phyloP scores from a whole-genome alignment of 2,329 filamentous ascomycete genomes.

The Pseudogymnoascus sp. region DNA sequence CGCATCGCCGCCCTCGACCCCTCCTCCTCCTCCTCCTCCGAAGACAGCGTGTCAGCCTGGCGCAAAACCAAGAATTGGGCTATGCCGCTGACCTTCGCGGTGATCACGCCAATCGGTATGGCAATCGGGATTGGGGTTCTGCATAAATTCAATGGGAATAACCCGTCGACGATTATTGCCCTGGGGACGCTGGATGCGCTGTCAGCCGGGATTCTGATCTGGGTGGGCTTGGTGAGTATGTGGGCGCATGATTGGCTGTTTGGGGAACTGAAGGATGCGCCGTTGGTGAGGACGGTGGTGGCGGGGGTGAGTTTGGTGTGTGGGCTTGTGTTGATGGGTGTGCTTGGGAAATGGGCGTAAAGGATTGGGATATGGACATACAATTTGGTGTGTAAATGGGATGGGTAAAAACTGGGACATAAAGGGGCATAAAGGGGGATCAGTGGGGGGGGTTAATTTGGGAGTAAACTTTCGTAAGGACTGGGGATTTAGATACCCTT shows the following conservation, averaged over 20 bases:
- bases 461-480: neutral
- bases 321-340: conserved; percentile 62
- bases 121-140: conserved; percentile 70
- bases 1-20: conserved; percentile 50
- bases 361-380: neutral
- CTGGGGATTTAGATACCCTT: neutral
- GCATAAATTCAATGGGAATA: conserved; percentile 64
- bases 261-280: conserved; percentile 48
- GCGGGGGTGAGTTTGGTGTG: conserved; percentile 48
- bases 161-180: conserved; percentile 59
- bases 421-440: neutral
- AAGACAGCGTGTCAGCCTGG: neutral
- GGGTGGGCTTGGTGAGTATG: conserved; percentile 76
- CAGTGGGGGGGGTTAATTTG: neutral
- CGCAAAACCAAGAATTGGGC: conserved; percentile 42
- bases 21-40: neutral
- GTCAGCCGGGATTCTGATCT: conserved; percentile 69
- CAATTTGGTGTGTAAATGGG: neutral
- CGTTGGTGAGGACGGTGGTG: conserved; percentile 39
- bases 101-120: conserved; percentile 73
- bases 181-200: conserved; percentile 68
- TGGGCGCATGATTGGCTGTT: conserved; percentile 68
- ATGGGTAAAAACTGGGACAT: neutral
- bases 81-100: conserved; percentile 57
- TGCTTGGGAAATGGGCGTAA: conserved; percentile 69